Base-by-base conservation (phyloP, 352 stramenopile genomes). In the Phytophthora litchii region DNA sequence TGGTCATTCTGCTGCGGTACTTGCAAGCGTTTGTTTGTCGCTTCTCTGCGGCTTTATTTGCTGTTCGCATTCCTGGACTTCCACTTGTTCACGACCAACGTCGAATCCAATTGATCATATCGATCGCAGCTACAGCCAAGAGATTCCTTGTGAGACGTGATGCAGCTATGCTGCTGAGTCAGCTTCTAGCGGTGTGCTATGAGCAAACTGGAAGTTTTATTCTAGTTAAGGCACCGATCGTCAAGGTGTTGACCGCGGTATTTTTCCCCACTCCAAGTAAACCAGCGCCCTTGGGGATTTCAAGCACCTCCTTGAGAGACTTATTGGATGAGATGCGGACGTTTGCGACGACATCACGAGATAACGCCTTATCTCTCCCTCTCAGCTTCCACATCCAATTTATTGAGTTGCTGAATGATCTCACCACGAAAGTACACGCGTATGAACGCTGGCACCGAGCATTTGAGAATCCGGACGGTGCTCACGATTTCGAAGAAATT, bases 131-230 rank as follows among this genome's bases (percentile, higher is more conserved):
- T 5, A 76, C 64, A 3, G 66, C 72, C 0, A 80, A 73, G 17
- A 45, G 64, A 1, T 25, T 38, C 13, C 36, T 47, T 4, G 68
- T 87, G 1, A 63, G 67, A 13, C 67, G 65, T 6, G 59, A 78
- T 9, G 78, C 80, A 3, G 63, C 77, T 0, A 66, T 54, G 13
- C 48, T 93, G n/a, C 38, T 93, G 6, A 79, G 64, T 16, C 55
- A 69, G 4, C 63, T 93, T n/a, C 37, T 80, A 3, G 50, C 47
- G 0, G 67, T 80, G 11, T 84, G 78, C 54, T 91, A 84, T 41
- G 67, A 77, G 5, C 81, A 91, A 54, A 88, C 74, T 0, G 84
- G 81, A 1, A 88, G 76, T 43, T 89, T 90, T 51, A 43, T 72
- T 31, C 58, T 88, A 4, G 32, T 93, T 3, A 81, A 81, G 20